Evolutionary conservation across 176 grass and related monocot genomes (phyloP), one percentile per base, ranked within the genome.

Genomic region (Calamus simplicifolius): DNA sequence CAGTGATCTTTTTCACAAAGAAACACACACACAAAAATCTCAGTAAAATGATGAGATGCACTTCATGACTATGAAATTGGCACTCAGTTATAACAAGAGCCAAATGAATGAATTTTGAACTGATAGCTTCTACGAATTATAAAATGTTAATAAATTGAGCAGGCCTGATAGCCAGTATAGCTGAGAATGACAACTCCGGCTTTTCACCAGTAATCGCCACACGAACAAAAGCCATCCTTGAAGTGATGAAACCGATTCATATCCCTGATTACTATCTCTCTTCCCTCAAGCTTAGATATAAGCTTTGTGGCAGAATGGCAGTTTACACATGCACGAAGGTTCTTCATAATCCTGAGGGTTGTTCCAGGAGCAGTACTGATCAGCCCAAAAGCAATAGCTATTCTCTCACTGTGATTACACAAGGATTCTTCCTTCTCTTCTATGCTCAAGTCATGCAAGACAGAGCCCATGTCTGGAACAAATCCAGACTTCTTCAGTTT

Each of bases 401-500:
- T 72, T 18, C 58, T 72, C 57, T 72, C 69, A 26, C 58, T 54
- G 25, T 72, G 69, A 61, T 72, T 59, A n/a, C 50, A 61, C 58
- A 72, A 53, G 16, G 58, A 72, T 6, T 27, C 58, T 61, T 61
- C 69, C 57, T 61, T 72, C 69, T 72, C 69, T 18, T 61, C 49
- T 18, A 51, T 51, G 48, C 59, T 57, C 23, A 71, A 57, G 68
- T 71, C 68, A 71, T 59, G 56, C 27, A 72, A 62, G 49, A 54
- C 57, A 31, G 49, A 72, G 6, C 27, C 29, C 28, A 62, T 17
- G 4, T 72, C 58, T 38, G 69, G 69, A 54, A 53, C 49, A 54
- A 72, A 72, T 25, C 69, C 69, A 61, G 50, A 72, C 16, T 54
- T 58, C 50, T 72, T 72, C 38, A 72, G 58, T 58, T 72, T 72